Evolutionary conservation across 169 alveolate species (phyloP).

Genomic region (Eimeria sp.): DNA sequence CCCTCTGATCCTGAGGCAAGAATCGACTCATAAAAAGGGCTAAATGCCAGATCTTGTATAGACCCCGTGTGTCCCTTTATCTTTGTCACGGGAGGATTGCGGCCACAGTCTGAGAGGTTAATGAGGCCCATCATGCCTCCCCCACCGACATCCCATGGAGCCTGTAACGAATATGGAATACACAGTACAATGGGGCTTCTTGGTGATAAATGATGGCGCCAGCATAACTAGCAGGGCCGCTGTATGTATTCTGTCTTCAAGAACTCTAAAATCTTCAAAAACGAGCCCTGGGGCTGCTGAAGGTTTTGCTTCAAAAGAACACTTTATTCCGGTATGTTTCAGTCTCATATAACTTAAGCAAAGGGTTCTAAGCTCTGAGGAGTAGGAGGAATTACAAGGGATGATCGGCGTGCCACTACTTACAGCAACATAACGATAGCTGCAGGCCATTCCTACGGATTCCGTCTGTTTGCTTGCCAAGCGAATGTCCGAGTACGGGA

Average conservation of each 20-base stretch:
- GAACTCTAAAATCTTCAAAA: background rate
- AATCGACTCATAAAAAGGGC: constrained; percentile 76
- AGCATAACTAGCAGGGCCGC: background rate
- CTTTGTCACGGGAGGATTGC: constrained; percentile 82
- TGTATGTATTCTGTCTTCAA: background rate
- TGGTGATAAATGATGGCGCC: background rate
- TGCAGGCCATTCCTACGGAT: constrained; percentile 78
- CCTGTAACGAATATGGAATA: constrained; percentile 16
- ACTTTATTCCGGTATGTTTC: background rate
- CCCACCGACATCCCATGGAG: constrained; percentile 86
- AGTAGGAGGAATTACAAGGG: background rate
- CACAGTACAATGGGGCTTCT: background rate
- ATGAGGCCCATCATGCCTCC: constrained; percentile 83
- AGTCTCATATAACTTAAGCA: background rate
- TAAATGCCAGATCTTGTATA: constrained; percentile 75
- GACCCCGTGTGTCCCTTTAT: constrained; percentile 83
- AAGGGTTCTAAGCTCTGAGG: background rate
- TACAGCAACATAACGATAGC: constrained; percentile 75
- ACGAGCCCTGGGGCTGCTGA: background rate
- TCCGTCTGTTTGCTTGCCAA: constrained; percentile 81
- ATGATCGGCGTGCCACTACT: background rate
- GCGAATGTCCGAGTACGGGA: constrained; percentile 79
- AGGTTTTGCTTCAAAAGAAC: background rate
- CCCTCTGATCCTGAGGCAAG: constrained; percentile 85
- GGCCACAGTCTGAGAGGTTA: constrained; percentile 64